Evolutionary conservation across 1,284 basidiomycete genomes (phyloP), one percentile per base, ranked within the genome.

Genomic region (Veloporphyrellus conicus): DNA sequence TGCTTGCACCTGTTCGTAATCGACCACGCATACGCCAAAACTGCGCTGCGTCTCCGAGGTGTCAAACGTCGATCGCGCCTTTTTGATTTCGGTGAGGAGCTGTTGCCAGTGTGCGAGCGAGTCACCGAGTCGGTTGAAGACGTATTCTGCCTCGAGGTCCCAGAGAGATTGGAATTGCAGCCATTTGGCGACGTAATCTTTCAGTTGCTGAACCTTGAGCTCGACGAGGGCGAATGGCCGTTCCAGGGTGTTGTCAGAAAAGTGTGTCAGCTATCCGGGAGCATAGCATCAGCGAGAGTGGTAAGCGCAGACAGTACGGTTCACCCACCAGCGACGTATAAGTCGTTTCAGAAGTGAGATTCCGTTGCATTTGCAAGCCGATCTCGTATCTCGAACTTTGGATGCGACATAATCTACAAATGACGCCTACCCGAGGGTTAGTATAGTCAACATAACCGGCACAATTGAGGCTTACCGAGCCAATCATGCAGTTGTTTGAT

Each of bases 81-180:
- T 93, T 68, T 96, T 94, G 72, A 99, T 98, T 67, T 96, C 94
- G 5, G 87, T 90, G 9, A 99, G 77, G 1, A 99, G 81, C 61
- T 94, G 87, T 63, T 96, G 93, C 96, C 96, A 99, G 65, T 87
- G 78, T 1, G 81, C 82, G 18, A 99, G 81, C 10, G 90, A 91
- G 65, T 98, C 93, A 16, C 95, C 96, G 7, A 98, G 84, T 0
- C 90, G 87, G 58, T 84, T 87, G 77, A 96, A 98, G 18, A 99
- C 93, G 61, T 89, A 89, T 76, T 98, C 95, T 14, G 93, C 81
- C 69, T 99, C 93, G 41, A 98, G 82, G 67, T 99, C 96, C 96
- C 95, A 99, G 0, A 99, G 77, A 0, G 93, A 95, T 69, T 99
- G 96, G 80, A 99, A 99, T 64, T 95, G 93, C 0, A 98, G 81